Conservation (phyloP, 768 basidiomycete genomes). For the Suillus brevipes region DNA sequence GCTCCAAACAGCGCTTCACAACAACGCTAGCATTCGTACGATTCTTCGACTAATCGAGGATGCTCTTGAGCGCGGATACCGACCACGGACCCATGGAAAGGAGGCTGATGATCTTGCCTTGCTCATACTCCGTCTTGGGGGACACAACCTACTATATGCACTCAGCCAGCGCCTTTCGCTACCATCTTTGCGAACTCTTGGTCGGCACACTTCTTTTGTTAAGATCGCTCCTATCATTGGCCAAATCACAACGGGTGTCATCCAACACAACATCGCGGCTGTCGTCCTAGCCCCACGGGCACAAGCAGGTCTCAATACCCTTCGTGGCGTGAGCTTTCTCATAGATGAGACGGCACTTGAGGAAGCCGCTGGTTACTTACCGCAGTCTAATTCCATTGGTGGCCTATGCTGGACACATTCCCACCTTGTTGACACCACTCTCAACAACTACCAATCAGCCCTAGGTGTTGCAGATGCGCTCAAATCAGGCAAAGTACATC, state of each 20-base stretch:
- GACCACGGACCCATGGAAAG: background rate
- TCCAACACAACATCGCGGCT: constrained; percentile 15
- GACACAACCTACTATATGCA: constrained; percentile 15
- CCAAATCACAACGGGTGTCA: constrained; percentile 5
- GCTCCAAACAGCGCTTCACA: background rate
- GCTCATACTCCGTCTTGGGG: constrained; percentile 15
- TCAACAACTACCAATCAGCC: constrained; percentile 10
- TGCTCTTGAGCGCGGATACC: constrained; percentile 4
- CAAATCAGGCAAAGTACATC: constrained; percentile 11
- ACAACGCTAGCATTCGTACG: constrained; percentile 10
- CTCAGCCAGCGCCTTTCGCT: constrained; percentile 15
- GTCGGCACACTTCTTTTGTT: constrained; percentile 10
- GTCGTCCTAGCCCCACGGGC: constrained; percentile 9
- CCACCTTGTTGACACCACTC: background rate
- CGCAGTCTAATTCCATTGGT: constrained; percentile 10
- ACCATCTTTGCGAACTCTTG: constrained; percentile 18
- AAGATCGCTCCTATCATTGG: constrained; percentile 15
- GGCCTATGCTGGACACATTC: constrained; percentile 20
- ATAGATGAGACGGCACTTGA: constrained; percentile 20
- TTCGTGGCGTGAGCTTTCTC: constrained; percentile 13
- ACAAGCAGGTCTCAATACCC: background rate
- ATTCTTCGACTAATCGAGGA: constrained; percentile 12
- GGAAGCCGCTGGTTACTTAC: constrained; percentile 12
- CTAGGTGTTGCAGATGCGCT: background rate
- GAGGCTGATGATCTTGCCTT: constrained; percentile 15